phyloP scores from a whole-genome alignment of 441 rosid species.

The Melastoma candidum region DNA sequence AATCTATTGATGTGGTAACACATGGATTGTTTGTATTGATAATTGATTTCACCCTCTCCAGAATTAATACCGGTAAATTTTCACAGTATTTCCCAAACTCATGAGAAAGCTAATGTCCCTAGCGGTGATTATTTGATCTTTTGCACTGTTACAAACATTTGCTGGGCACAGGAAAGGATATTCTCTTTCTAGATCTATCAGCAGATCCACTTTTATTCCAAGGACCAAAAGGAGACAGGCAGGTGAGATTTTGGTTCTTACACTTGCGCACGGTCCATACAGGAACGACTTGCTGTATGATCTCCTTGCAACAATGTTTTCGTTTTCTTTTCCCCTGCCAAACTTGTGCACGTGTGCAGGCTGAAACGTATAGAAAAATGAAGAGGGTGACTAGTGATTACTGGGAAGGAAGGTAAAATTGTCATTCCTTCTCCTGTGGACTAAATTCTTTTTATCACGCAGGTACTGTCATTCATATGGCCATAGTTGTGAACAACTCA shows the following conservation, averaged over 20 bases:
- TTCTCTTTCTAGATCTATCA: conserved; percentile 77
- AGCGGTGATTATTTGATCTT: conserved; percentile 6
- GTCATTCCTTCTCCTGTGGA: background rate
- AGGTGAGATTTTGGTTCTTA: conserved; percentile 31
- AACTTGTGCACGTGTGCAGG: conserved; percentile 33
- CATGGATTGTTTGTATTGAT: conserved; percentile 61
- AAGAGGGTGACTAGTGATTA: conserved; percentile 59
- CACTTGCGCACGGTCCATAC: background rate
- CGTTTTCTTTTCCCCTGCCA: conserved; percentile 4
- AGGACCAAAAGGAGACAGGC: conserved; percentile 89
- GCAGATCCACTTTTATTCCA: conserved; percentile 78
- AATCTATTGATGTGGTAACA: conserved; percentile 35
- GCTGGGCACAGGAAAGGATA: conserved; percentile 49
- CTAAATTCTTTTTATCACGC: no score
- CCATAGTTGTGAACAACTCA: no score
- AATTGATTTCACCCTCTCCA: conserved; percentile 88
- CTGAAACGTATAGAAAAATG: conserved; percentile 91
- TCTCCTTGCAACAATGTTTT: background rate
- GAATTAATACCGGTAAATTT: conserved; percentile 67
- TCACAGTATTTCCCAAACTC: conserved; percentile 4
- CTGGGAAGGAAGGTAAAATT: conserved; percentile 84
- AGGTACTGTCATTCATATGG: no score
- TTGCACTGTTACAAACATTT: conserved; percentile 6
- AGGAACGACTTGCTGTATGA: background rate
- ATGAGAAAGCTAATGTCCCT: conserved; percentile 1